Percentiles rank a stretch among this genome's conserved stretches.
Evolutionary conservation across 305 asterid genomes (phyloP).

Genomic region (Fraxinus xanthoxyloides): DNA sequence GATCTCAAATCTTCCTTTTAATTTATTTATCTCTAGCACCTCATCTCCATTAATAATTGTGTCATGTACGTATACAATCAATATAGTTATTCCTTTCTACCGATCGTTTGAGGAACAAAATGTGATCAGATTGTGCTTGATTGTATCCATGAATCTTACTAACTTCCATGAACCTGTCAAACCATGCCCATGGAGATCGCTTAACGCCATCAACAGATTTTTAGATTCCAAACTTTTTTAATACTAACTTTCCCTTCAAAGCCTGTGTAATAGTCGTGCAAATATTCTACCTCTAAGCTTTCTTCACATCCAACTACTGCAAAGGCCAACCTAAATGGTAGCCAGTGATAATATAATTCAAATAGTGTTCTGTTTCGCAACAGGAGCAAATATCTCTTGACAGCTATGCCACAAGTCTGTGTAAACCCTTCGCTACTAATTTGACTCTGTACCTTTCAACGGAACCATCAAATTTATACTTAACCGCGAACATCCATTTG

Average conservation of each 20-base stretch:
- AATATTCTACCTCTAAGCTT: background rate
- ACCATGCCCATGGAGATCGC: background rate
- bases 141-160: background rate
- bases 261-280: background rate
- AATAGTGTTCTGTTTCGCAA: background rate
- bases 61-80: background rate
- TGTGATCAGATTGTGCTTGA: background rate
- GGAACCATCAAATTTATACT: background rate
- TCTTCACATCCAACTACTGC: background rate
- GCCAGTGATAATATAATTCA: background rate
- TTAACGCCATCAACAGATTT: background rate
- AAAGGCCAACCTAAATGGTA: background rate
- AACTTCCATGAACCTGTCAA: background rate
- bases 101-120: too few species aligned
- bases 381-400: background rate
- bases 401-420: background rate
- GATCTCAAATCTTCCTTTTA: background rate
- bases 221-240: background rate
- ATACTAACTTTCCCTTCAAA: background rate
- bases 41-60: background rate
- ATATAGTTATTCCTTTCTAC: background rate
- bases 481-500: background rate
- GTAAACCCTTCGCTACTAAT: background rate
- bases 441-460: background rate
- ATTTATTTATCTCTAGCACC: background rate